phyloP scores from a whole-genome alignment of 768 basidiomycete genomes.

The Punctularia strigosozonata region DNA sequence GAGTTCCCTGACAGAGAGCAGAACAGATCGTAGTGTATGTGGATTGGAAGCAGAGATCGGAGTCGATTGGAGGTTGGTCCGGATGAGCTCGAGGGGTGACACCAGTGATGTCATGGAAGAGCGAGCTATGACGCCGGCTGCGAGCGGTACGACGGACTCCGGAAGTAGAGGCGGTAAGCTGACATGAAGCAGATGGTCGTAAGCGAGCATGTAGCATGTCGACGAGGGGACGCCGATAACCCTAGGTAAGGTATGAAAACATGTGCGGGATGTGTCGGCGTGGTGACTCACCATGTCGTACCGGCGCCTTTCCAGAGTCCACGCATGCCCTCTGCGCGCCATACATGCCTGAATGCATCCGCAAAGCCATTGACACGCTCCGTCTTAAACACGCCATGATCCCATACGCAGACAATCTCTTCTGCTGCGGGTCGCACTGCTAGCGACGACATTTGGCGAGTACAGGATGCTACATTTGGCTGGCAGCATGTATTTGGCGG shows the following conservation, averaged over 20 bases:
- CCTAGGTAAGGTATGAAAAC: conserved; percentile 26
- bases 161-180: conserved; percentile 51
- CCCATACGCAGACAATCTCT: conserved; percentile 71
- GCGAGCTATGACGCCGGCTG: conserved; percentile 76
- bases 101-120: conserved; percentile 65
- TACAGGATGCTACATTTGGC: conserved; percentile 41
- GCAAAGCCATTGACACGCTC: conserved; percentile 78
- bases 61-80: conserved; percentile 89
- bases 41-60: conserved; percentile 58
- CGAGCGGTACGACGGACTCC: conserved; percentile 52
- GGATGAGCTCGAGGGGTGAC: conserved; percentile 86
- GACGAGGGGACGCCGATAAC: conserved; percentile 87
- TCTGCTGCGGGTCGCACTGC: conserved; percentile 38
- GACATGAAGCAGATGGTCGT: conserved; percentile 71
- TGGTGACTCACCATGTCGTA: conserved; percentile 63
- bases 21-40: conserved; percentile 67
- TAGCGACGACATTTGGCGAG: conserved; percentile 69
- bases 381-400: conserved; percentile 53
- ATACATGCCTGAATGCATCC: conserved; percentile 74
- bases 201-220: conserved; percentile 90
- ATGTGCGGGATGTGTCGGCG: neutral
- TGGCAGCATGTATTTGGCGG: conserved; percentile 60
- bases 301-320: conserved; percentile 96
- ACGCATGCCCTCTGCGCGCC: conserved; percentile 65
- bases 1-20: conserved; percentile 46